phyloP scores from a whole-genome alignment of 75 land plant genomes.

The Sequoia sempervirens region DNA sequence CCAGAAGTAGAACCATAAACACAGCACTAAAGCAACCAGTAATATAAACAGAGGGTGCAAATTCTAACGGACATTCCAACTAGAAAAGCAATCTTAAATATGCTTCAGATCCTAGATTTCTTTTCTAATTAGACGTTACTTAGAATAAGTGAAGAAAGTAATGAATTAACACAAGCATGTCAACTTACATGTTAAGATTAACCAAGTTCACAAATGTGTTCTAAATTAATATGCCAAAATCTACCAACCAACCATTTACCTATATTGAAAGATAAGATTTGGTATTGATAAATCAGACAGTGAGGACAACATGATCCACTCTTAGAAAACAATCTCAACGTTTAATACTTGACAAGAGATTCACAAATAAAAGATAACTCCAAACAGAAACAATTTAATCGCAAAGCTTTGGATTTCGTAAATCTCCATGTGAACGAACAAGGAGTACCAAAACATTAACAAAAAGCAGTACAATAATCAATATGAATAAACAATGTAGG shows the following conservation, averaged over 20 bases:
- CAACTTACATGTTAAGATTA: neutral
- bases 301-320: neutral
- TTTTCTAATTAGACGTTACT: neutral
- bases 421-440: neutral
- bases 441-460: neutral
- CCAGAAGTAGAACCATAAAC: constrained; percentile 8
- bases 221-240: no score
- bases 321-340: neutral
- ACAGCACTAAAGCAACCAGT: neutral
- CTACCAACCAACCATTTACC: neutral
- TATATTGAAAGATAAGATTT: neutral
- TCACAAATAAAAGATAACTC: neutral
- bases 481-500: neutral
- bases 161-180: neutral
- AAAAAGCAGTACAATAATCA: neutral
- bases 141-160: neutral
- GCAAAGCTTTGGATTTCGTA: no score
- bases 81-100: neutral
- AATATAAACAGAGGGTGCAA: neutral
- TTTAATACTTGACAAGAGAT: no score
- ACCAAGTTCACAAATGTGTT: neutral
- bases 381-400: no score
- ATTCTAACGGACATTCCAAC: neutral
- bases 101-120: no score
- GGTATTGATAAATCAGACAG: neutral